Evolutionary conservation across 2,329 filamentous ascomycete genomes (phyloP).

Genomic region (Falciphora oryzae): DNA sequence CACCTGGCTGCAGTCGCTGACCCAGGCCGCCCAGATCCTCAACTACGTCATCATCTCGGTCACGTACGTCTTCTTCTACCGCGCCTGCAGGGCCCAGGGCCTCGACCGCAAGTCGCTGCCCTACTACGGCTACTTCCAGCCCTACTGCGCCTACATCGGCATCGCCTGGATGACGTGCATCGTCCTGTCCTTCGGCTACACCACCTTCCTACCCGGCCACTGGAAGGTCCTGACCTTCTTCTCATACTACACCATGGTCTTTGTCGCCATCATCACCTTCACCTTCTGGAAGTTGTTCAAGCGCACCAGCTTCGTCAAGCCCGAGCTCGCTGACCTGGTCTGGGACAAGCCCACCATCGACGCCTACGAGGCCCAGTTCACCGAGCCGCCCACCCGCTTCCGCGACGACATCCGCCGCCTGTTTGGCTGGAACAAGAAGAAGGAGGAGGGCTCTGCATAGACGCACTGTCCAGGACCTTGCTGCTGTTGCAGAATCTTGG

Average conservation of each 20-base stretch:
- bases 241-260: conserved; percentile 51
- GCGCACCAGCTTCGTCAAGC: conserved; percentile 16
- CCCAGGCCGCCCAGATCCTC: conserved; percentile 55
- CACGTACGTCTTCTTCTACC: conserved; percentile 54
- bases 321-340: conserved; percentile 19
- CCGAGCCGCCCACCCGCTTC: conserved; percentile 2
- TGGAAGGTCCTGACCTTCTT: conserved; percentile 45
- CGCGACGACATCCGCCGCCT: conserved; percentile 3
- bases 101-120: conserved; percentile 47
- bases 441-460: neutral
- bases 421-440: neutral
- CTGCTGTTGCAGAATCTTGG: no score
- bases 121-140: conserved; percentile 51
- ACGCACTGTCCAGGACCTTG: neutral
- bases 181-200: conserved; percentile 50
- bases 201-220: conserved; percentile 30
- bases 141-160: conserved; percentile 46
- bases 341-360: conserved; percentile 19
- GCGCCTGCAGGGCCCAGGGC: conserved; percentile 48
- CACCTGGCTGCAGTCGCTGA: conserved; percentile 54
- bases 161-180: conserved; percentile 35
- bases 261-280: conserved; percentile 48
- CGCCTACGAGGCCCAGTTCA: conserved; percentile 31
- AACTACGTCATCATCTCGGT: conserved; percentile 51
- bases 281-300: conserved; percentile 59